A percentile compares a stretch with the other conserved stretches of the same genome.
These are phyloP conservation scores for Dothistroma pini DNA, from an alignment of 2,329 filamentous ascomycete species.

Conservation along the genomic window DNA sequence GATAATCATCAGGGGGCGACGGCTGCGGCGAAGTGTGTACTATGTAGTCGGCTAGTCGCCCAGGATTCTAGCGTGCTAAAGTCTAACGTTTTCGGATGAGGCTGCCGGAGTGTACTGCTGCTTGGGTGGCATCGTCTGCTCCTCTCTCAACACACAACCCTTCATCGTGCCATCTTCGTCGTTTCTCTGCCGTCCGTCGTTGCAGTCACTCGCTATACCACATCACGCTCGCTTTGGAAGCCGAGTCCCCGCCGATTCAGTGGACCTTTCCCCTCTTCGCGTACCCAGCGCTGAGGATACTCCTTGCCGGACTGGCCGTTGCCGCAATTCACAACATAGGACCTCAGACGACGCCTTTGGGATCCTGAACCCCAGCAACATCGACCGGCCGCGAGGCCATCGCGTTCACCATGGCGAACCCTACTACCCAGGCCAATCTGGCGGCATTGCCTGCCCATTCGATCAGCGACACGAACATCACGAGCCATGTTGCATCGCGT, in stretches of 20 bases:
- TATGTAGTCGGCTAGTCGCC: neutral
- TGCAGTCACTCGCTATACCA: conserved; percentile 6
- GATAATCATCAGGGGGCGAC: neutral
- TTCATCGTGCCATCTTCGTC: neutral
- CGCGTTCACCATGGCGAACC: conserved; percentile 35
- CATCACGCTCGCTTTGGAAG: conserved; percentile 9
- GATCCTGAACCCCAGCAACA: conserved; percentile 13
- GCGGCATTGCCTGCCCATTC: conserved; percentile 81
- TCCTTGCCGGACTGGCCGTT: neutral
- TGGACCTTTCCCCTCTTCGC: neutral
- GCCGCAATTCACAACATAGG: conserved; percentile 3
- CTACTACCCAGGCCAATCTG: conserved; percentile 78
- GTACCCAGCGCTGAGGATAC: neutral
- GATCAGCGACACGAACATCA: conserved; percentile 65
- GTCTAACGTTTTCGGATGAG: neutral
- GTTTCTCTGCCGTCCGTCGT: neutral
- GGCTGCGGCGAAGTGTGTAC: no score
- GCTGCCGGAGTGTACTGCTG: neutral
- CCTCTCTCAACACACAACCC: conserved; percentile 5
- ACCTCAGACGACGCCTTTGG: conserved; percentile 16
- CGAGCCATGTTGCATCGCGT: conserved; percentile 77
- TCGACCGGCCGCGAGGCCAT: conserved; percentile 27
- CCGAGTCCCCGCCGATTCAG: neutral
- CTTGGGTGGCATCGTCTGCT: neutral
- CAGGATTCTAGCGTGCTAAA: neutral